Evolutionary conservation across 192 early-diverging fungal genomes (phyloP).

Genomic region (Coemansia sp.): DNA sequence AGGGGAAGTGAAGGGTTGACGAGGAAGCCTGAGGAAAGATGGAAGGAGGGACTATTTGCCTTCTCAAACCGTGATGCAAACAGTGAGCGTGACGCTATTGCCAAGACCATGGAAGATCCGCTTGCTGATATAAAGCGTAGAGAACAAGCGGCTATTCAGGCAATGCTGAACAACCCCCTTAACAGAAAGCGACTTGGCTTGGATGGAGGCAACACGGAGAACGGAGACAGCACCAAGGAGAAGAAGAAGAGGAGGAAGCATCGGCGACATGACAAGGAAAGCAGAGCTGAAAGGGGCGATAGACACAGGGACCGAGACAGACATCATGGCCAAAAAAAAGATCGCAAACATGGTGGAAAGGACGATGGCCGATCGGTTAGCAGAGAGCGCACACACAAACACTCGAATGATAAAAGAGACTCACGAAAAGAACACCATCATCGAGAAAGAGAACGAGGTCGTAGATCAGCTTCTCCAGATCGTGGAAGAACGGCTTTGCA

Average conservation of each 20-base stretch:
- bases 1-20: not conserved
- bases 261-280: slow-evolving; percentile 18
- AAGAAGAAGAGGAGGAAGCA: slow-evolving; percentile 29
- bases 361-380: not conserved
- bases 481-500: not conserved
- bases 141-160: slow-evolving; percentile 78
- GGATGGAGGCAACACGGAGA: slow-evolving; percentile 26
- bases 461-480: slow-evolving; percentile 1
- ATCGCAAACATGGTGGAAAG: not conserved
- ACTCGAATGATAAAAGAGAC: not conserved
- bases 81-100: slow-evolving; percentile 71
- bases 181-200: not conserved
- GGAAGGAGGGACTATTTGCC: slow-evolving; percentile 47
- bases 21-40: slow-evolving; percentile 18
- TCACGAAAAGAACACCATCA: not conserved
- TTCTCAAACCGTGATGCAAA: slow-evolving; percentile 72
- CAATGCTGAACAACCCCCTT: slow-evolving; percentile 72
- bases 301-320: not conserved
- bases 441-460: not conserved
- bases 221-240: slow-evolving; percentile 46
- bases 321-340: not conserved
- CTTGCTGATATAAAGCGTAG: slow-evolving; percentile 82
- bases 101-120: slow-evolving; percentile 92
- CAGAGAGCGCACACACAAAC: not conserved
- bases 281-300: not conserved